A percentile compares a stretch with the other conserved stretches of the same genome.
phyloP scores from a whole-genome alignment of 345 rosid species.

The Ceriops decandra region DNA sequence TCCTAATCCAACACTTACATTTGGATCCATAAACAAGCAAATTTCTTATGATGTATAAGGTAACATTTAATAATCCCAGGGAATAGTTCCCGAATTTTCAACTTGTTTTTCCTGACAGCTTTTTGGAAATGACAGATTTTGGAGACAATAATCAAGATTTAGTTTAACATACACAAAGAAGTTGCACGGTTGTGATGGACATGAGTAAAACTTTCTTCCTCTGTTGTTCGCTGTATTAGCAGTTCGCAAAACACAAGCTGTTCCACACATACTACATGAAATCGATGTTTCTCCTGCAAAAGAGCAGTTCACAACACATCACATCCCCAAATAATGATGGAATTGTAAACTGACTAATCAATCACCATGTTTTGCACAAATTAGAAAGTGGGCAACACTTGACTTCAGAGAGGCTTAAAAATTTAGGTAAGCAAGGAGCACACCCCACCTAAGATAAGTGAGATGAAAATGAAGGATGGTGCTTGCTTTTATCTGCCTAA shows the following conservation, averaged over 20 bases:
- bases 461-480: neutral
- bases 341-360: neutral
- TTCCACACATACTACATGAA: slow-evolving; percentile 66
- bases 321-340: neutral
- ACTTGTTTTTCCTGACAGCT: neutral
- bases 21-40: too few relatives aligned
- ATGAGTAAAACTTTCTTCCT: slow-evolving; percentile 89
- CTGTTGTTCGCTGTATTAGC: slow-evolving; percentile 86
- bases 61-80: neutral
- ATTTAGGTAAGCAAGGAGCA: too few relatives aligned
- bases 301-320: neutral
- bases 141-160: neutral
- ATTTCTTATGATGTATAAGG: too few relatives aligned
- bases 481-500: too few relatives aligned
- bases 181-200: slow-evolving; percentile 74
- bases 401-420: too few relatives aligned
- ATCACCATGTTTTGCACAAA: neutral
- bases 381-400: too few relatives aligned
- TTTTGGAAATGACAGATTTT: neutral
- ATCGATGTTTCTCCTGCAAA: slow-evolving; percentile 66
- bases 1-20: neutral
- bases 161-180: slow-evolving; percentile 66
- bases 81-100: neutral
- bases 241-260: slow-evolving; percentile 59
- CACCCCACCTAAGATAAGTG: neutral